Conservation (phyloP, 225 moss, liverwort and hornwort species). For the Polytrichum commune region DNA sequence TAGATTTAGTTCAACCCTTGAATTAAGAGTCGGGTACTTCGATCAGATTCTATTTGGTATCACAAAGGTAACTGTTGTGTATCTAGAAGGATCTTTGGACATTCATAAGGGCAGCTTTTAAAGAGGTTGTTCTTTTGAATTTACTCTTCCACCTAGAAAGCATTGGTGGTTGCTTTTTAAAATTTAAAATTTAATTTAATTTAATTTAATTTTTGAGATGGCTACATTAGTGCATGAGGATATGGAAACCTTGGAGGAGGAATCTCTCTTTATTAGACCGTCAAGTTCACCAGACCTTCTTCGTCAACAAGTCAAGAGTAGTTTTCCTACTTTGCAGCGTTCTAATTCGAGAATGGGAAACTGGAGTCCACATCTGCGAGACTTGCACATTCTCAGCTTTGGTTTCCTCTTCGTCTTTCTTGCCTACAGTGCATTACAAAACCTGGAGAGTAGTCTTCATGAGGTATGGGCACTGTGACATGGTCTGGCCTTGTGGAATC, state of each 20-base stretch:
- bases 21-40: background rate
- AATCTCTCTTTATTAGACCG: conserved; percentile 33
- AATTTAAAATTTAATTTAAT: too few species aligned
- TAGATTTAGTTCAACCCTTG: background rate
- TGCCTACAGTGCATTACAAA: conserved; percentile 82
- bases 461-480: conserved; percentile 21
- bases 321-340: conserved; percentile 33
- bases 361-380: conserved; percentile 64
- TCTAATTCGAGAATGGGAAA: conserved; percentile 39
- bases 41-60: too few species aligned
- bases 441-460: conserved; percentile 96
- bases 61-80: too few species aligned
- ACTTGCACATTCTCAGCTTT: conserved; percentile 78
- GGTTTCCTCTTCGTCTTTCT: conserved; percentile 84
- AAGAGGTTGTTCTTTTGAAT: too few species aligned
- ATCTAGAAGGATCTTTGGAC: too few species aligned
- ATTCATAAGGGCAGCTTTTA: too few species aligned
- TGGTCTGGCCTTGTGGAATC: background rate
- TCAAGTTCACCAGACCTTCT: conserved; percentile 17
- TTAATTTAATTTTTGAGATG: background rate
- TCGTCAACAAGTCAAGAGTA: conserved; percentile 17
- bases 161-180: background rate
- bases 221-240: background rate
- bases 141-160: background rate
- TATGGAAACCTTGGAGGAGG: conserved; percentile 37